Evolutionary conservation across 2,329 filamentous ascomycete genomes (phyloP).

Genomic region (Aureobasidium sp.): DNA sequence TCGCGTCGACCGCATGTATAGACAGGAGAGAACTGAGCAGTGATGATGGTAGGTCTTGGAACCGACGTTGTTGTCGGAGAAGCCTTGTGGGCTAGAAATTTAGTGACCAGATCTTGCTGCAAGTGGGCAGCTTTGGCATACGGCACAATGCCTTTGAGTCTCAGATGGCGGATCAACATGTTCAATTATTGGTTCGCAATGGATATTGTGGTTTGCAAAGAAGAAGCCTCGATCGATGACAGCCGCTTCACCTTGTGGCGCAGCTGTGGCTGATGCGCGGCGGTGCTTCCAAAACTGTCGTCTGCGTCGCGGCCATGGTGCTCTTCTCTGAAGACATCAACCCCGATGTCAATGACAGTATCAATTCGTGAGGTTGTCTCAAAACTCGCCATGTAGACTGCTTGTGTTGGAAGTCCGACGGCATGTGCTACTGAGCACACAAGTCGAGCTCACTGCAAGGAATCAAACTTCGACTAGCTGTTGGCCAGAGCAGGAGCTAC

Average conservation of each 20-base stretch:
- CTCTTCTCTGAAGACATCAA: too few species aligned
- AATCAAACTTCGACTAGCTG: too few species aligned
- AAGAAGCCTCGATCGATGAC: not conserved
- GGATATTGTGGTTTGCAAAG: not conserved
- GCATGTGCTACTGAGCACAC: too few species aligned
- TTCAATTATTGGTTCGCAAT: not conserved
- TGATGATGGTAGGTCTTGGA: constrained; percentile 77
- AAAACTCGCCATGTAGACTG: too few species aligned
- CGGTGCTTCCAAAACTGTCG: too few species aligned
- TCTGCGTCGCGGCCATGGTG: too few species aligned
- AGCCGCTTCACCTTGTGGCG: not conserved
- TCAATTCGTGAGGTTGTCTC: too few species aligned
- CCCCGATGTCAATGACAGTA: too few species aligned
- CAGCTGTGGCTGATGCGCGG: not conserved
- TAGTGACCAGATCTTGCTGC: constrained; percentile 62
- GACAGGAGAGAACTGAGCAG: constrained; percentile 83
- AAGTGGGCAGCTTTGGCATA: constrained; percentile 62
- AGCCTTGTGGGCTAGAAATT: constrained; percentile 69
- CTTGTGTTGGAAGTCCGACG: too few species aligned
- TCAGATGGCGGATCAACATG: constrained; percentile 68
- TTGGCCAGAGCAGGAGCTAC: too few species aligned
- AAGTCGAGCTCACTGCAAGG: too few species aligned
- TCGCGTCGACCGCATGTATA: constrained; percentile 95
- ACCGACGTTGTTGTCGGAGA: constrained; percentile 42
- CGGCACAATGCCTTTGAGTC: constrained; percentile 58